A percentile compares a stretch with the other conserved stretches of the same genome.
Evolutionary conservation across 2,329 filamentous ascomycete genomes (phyloP).

Genomic region (Microdochium paspali): DNA sequence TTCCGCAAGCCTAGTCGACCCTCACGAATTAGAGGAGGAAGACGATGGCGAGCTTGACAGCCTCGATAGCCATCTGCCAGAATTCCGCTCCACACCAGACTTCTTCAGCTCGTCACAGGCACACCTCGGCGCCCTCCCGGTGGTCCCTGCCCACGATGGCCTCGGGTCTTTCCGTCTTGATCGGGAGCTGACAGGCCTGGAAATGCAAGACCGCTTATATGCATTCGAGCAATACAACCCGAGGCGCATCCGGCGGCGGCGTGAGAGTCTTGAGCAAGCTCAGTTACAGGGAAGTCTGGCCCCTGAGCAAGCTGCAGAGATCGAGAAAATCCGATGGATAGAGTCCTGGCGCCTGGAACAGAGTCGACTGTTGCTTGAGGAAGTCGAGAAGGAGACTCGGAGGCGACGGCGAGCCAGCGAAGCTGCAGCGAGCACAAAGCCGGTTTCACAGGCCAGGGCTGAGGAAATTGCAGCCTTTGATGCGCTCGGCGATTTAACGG

Average conservation of each 20-base stretch:
- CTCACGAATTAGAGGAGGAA: conserved; percentile 25
- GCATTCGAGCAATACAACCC: conserved; percentile 83
- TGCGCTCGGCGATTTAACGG: conserved; percentile 18
- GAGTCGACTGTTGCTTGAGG: conserved; percentile 72
- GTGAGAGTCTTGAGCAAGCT: conserved; percentile 42
- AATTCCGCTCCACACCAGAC: conserved; percentile 60
- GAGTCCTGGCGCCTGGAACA: conserved; percentile 91
- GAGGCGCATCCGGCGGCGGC: conserved; percentile 45
- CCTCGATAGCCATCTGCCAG: conserved; percentile 82
- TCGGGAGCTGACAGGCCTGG: conserved; percentile 38
- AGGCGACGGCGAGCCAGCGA: conserved; percentile 41
- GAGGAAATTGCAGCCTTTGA: conserved; percentile 21
- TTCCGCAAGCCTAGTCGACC: not conserved
- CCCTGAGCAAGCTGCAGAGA: conserved; percentile 48
- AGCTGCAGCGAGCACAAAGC: conserved; percentile 8
- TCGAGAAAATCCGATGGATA: conserved; percentile 73
- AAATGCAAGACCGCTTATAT: conserved; percentile 77
- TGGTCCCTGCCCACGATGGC: conserved; percentile 89
- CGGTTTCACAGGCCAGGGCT: conserved; percentile 14
- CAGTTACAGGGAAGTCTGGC: conserved; percentile 35
- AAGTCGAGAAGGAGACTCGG: conserved; percentile 79
- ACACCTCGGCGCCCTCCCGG: conserved; percentile 50
- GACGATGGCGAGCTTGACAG: conserved; percentile 83
- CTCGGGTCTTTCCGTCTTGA: conserved; percentile 73
- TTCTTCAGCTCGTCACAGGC: conserved; percentile 28